Base-by-base conservation (phyloP, 2,329 filamentous ascomycete genomes). In the Metarhizium guizhouense region DNA sequence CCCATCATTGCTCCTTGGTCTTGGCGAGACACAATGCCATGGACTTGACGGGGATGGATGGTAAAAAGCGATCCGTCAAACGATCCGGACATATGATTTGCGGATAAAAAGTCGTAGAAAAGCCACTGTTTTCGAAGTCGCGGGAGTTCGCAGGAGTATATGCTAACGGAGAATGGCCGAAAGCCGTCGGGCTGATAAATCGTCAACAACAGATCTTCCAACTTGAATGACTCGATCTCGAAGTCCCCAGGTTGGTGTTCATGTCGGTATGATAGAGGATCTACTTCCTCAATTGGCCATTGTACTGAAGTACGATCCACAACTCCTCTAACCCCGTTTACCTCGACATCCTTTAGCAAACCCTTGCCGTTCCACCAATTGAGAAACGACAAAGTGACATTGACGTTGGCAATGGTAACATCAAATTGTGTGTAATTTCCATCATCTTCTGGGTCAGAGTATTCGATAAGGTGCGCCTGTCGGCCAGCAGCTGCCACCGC, bases 301-400 rank as follows among this genome's bases (percentile, higher is more conserved):
- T 78, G 75, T 2, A 99, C 88, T 50, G 85, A 87, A 1, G 91
- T 96, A 57, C 94, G 83, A 70, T 99, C 94, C 48, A 99, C 80
- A 5, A 97, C 90, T 25, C 94, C 94, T 57, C 94, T 83, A 34
- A 99, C 88, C 4, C 94, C 94, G 66, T 91, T 94, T 53, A 99
- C 86, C 67, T 96, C 91, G 47, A 99, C 94, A 67, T 97, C 90
- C 63, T 89, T 86, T 8, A 99, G 76, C 6, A 95, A 79, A 0
- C 94, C 94, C 70, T 93, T 96, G 25, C 94, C 93, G 63, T 96
- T 97, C 83, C 95, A 95, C 94, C 94, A 99, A 68, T 96, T 97
- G n/a, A 91, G 80, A 63, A 99, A 97, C 0, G 94, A 99, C 30
- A 99, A 71, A 0, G 93, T 97, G 47, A 99, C 93, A 65, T 99